Percentiles rank a stretch among this genome's conserved stretches.
Evolutionary conservation across 805 yeast species (phyloP).

Genomic region (Candida golubevii): DNA sequence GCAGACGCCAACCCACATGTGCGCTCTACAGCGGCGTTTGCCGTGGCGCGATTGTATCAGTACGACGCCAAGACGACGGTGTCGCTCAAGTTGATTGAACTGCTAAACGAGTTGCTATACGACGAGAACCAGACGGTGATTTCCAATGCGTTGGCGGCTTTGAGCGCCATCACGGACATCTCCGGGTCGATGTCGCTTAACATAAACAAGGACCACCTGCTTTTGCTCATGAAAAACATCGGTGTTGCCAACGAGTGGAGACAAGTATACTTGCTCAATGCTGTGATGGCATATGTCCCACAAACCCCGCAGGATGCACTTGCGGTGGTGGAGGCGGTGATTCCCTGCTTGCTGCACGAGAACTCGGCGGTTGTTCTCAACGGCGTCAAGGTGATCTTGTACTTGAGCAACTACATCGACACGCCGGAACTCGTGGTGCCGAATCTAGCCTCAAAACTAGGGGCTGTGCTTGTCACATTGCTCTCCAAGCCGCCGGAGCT

Average conservation of each 20-base stretch:
- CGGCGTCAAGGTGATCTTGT: constrained; percentile 66
- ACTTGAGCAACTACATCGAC: constrained; percentile 66
- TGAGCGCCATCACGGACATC: constrained; percentile 60
- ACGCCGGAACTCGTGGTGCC: constrained; percentile 55
- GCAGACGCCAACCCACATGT: constrained; percentile 53
- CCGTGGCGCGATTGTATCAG: constrained; percentile 65
- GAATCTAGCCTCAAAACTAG: constrained; percentile 51
- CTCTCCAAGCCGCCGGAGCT: constrained; percentile 76
- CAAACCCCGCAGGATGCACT: constrained; percentile 62
- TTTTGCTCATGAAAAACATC: constrained; percentile 31
- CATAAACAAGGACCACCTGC: constrained; percentile 45
- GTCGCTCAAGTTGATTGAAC: constrained; percentile 40
- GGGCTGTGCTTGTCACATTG: constrained; percentile 63
- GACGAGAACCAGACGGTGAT: constrained; percentile 61
- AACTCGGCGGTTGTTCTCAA: constrained; percentile 80
- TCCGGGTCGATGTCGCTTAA: constrained; percentile 47
- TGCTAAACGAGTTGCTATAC: constrained; percentile 48
- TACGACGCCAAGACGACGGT: constrained; percentile 46
- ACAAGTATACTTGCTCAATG: constrained; percentile 60
- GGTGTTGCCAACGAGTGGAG: constrained; percentile 61
- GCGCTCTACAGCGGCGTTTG: constrained; percentile 64
- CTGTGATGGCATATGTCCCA: constrained; percentile 69
- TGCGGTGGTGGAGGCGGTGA: constrained; percentile 54
- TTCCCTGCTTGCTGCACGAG: constrained; percentile 74
- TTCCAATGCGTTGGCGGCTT: constrained; percentile 65